These are phyloP conservation scores for Fragaria iinumae DNA, from an alignment of 306 rosid species.

Conservation along the genomic window DNA sequence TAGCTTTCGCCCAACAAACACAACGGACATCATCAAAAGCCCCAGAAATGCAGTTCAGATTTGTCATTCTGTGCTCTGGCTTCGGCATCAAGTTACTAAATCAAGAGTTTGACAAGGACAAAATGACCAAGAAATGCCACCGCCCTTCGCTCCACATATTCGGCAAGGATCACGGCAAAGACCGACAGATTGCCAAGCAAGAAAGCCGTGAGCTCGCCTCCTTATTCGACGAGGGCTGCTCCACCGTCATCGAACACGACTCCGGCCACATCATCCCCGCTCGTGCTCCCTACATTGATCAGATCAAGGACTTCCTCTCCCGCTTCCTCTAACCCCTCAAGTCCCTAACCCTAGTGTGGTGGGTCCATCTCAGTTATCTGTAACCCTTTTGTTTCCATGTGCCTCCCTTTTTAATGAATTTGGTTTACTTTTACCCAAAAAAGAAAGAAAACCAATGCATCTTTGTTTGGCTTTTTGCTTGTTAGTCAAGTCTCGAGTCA, in stretches of 20 bases:
- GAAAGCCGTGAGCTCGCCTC: slow-evolving; percentile 71
- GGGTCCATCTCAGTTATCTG: background rate
- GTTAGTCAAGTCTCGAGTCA: slow-evolving; percentile 8
- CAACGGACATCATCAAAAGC: slow-evolving; percentile 24
- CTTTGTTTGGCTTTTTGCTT: background rate
- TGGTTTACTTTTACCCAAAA: background rate
- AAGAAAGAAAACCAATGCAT: background rate
- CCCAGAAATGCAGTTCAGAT: slow-evolving; percentile 50
- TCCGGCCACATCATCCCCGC: slow-evolving; percentile 85
- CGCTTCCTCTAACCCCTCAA: slow-evolving; percentile 38
- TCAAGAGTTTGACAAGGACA: slow-evolving; percentile 32
- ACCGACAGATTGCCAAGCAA: slow-evolving; percentile 75
- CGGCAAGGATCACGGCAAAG: slow-evolving; percentile 66
- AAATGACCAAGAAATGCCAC: slow-evolving; percentile 46
- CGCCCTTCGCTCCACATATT: slow-evolving; percentile 82
- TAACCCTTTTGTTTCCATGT: background rate
- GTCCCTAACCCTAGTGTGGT: background rate
- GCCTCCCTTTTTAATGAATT: background rate
- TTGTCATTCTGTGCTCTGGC: slow-evolving; percentile 79
- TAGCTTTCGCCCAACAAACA: slow-evolving; percentile 46
- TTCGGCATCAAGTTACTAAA: slow-evolving; percentile 37
- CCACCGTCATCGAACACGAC: slow-evolving; percentile 63
- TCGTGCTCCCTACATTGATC: slow-evolving; percentile 68
- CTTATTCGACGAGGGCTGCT: slow-evolving; percentile 54
- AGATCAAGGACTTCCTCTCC: slow-evolving; percentile 61